Evolutionary conservation across 2,329 filamentous ascomycete species (phyloP).

Genomic region (Graphilbum fragrans): DNA sequence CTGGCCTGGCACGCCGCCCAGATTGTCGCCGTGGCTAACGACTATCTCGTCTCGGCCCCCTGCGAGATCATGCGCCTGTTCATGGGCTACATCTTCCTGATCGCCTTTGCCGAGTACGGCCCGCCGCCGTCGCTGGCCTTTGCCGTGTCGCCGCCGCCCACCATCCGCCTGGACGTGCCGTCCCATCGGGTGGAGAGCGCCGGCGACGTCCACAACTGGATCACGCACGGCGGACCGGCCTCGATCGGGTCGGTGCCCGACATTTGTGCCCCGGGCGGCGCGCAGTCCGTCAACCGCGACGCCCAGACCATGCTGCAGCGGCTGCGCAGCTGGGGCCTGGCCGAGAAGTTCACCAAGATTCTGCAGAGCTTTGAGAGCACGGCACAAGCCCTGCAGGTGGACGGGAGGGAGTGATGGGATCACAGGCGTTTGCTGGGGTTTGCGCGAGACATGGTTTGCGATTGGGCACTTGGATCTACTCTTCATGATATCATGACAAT

Average conservation of each 20-base stretch:
- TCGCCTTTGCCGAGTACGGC: slow-evolving; percentile 15
- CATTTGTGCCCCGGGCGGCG: slow-evolving; percentile 9
- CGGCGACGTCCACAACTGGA: slow-evolving; percentile 11
- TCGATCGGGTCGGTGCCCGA: slow-evolving; percentile 13
- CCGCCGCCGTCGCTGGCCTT: slow-evolving; percentile 4
- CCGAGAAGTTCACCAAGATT: slow-evolving; percentile 18
- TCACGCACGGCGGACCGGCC: slow-evolving; percentile 14
- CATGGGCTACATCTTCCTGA: slow-evolving; percentile 18
- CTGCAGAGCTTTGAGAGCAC: slow-evolving; percentile 9
- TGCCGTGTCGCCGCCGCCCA: background rate
- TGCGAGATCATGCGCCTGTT: slow-evolving; percentile 20
- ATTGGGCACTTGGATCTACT: too few species aligned
- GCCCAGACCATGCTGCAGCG: slow-evolving; percentile 14
- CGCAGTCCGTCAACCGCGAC: slow-evolving; percentile 12
- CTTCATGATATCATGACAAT: too few species aligned
- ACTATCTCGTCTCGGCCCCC: slow-evolving; percentile 17
- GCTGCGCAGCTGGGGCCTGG: slow-evolving; percentile 15
- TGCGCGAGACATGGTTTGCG: too few species aligned
- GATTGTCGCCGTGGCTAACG: slow-evolving; percentile 17
- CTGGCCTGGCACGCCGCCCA: slow-evolving; percentile 18
- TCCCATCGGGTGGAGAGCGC: slow-evolving; percentile 6
- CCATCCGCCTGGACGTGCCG: slow-evolving; percentile 12
- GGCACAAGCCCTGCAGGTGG: too few species aligned
- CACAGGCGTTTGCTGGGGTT: too few species aligned
- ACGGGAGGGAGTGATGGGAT: too few species aligned